Evolutionary conservation across 1,139 yeast genomes (phyloP), one percentile per base, ranked within the genome.

Genomic region (Hyphopichia buzzinii): DNA sequence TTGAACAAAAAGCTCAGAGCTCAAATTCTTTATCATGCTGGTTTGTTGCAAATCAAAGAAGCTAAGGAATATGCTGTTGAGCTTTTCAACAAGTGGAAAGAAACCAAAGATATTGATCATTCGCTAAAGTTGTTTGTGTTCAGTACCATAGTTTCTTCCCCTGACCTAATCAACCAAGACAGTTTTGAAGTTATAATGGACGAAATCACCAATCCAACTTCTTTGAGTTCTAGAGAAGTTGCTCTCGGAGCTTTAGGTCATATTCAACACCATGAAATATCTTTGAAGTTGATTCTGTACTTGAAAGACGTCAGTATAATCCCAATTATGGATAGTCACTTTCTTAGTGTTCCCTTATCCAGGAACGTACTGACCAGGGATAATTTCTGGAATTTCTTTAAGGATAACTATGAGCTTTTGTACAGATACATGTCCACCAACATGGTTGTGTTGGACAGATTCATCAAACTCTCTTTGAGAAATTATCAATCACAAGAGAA

Each of bases 301-400:
- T 56, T 79, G 30, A 52, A 70, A 29, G 65, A 68, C 37, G 67
- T 70, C 14, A 49, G 52, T 2, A 57, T 66, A 10, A 61, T 83
- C 24, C 84, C 86, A n/a, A 74, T 74, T 31, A 86, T 85, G 86
- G 88, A 85, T 54, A 69, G 78, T 17, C 84, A 81, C 50, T 81
- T 74, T 51, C 60, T 82, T 40, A 74, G 79, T 2, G 60, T 60
- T 12, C 64, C 81, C 14, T 61, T 84, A 32, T 70, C 82, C 7
- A 52, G 62, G 12, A 84, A 83, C 53, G 55, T 72, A 8, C 54
- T 51, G 3, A 68, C 81, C 1, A 76, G 81, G 39, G 62, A 62
- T 36, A 48, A 50, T 21, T 72, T 80, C 47, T 81, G 88, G 84
- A 49, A 61, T 2, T 83, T 64, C 48, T 65, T 84, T 56, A 69